These are phyloP conservation scores for Psilocybe tampanensis DNA, from an alignment of 768 basidiomycete species.

Conservation along the genomic window DNA sequence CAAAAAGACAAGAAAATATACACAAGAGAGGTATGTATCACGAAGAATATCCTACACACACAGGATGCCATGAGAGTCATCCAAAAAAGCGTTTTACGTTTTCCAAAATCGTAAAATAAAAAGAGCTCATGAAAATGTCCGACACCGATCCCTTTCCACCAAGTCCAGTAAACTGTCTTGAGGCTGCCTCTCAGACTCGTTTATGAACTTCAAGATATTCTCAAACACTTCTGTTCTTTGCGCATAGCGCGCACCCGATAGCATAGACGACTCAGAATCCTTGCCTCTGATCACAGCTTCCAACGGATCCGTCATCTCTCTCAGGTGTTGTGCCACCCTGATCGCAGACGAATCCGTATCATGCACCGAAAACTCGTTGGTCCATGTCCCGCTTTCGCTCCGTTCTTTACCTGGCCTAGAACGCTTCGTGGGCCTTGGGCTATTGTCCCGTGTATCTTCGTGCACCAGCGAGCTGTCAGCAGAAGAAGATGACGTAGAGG, in stretches of 20 bases:
- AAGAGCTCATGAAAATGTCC: background rate
- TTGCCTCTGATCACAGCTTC: conserved; percentile 19
- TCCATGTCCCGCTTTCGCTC: conserved; percentile 37
- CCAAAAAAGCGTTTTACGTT: too few species aligned
- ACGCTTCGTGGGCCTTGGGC: conserved; percentile 41
- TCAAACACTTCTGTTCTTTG: conserved; percentile 77
- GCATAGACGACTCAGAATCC: conserved; percentile 7
- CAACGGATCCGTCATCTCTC: conserved; percentile 30
- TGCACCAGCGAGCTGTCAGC: conserved; percentile 14
- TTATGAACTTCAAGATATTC: conserved; percentile 61
- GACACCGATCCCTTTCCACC: conserved; percentile 43
- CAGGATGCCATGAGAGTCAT: too few species aligned
- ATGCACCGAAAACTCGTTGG: conserved; percentile 34
- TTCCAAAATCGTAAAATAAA: too few species aligned
- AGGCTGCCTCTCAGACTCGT: conserved; percentile 68
- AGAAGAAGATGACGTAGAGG: conserved; percentile 8
- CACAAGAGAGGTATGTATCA: background rate
- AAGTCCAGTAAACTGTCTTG: conserved; percentile 62
- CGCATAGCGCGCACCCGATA: conserved; percentile 53
- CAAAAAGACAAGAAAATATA: too few species aligned
- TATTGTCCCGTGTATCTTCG: conserved; percentile 31
- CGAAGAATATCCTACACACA: background rate
- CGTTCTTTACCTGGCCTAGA: conserved; percentile 45
- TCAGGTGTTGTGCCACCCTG: conserved; percentile 21
- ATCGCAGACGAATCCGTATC: conserved; percentile 20